phyloP scores from a whole-genome alignment of 2,329 filamentous ascomycete species.

The Ophiostoma novo-ulmi region DNA sequence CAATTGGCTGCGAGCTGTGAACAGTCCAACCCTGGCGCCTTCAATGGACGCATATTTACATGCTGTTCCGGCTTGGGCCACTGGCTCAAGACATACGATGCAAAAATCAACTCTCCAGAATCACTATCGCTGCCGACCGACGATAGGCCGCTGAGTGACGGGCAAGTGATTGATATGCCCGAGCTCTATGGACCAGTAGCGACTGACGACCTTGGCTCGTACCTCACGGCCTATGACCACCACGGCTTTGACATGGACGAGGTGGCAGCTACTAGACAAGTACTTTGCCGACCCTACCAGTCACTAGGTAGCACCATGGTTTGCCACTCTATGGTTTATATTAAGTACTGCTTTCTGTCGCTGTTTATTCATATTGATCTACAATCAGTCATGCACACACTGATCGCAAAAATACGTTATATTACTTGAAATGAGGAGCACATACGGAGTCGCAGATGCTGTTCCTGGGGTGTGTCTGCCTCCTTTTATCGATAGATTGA shows the following conservation, averaged over 20 bases:
- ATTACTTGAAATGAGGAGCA: neutral
- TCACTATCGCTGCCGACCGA: neutral
- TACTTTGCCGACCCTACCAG: neutral
- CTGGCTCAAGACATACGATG: constrained; percentile 7
- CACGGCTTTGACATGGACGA: neutral
- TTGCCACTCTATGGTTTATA: neutral
- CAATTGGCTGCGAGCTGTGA: neutral
- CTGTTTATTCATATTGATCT: neutral
- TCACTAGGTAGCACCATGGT: neutral
- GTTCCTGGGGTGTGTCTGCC: neutral
- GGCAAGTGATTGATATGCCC: neutral
- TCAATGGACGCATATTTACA: constrained; percentile 11
- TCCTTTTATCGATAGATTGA: neutral
- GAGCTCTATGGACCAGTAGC: neutral
- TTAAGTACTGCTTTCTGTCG: neutral
- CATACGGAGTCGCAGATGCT: neutral
- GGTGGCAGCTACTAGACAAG: constrained; percentile 2
- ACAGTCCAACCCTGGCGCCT: neutral
- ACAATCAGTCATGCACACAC: neutral
- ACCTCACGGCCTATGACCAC: neutral
- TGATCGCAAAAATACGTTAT: no score
- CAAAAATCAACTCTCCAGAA: neutral
- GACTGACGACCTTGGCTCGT: neutral
- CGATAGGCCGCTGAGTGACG: neutral
- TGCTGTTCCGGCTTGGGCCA: neutral